Percentiles rank a stretch among this genome's conserved stretches.
These are phyloP conservation scores for Solanum hybrid DNA, from an alignment of 305 asterid genomes.

Conservation along the genomic window DNA sequence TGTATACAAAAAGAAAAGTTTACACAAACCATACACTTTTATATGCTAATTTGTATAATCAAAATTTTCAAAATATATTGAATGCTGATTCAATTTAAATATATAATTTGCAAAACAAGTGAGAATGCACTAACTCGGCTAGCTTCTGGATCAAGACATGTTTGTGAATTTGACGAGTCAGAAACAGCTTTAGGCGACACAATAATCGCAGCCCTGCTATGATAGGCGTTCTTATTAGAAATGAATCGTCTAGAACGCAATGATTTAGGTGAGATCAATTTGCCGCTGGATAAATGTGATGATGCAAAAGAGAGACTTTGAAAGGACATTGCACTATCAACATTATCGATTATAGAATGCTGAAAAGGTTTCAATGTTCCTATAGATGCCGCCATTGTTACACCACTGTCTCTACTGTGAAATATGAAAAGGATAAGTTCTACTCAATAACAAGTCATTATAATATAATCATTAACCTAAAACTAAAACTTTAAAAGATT, in stretches of 20 bases:
- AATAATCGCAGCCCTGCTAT: slow-evolving; percentile 18
- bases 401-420: not conserved
- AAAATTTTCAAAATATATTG: not conserved
- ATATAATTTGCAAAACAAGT: not conserved
- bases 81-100: no score
- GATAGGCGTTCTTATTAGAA: not conserved
- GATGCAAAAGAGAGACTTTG: slow-evolving; percentile 26
- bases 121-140: slow-evolving; percentile 40
- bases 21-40: not conserved
- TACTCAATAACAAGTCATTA: not conserved
- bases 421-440: not conserved
- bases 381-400: not conserved
- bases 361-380: not conserved
- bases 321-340: not conserved
- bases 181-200: slow-evolving; percentile 84
- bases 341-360: not conserved
- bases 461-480: not conserved
- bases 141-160: slow-evolving; percentile 89
- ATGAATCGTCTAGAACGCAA: slow-evolving; percentile 15
- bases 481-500: not conserved
- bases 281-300: slow-evolving; percentile 32
- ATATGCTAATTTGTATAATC: not conserved
- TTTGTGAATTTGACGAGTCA: slow-evolving; percentile 70
- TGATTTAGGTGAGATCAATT: slow-evolving; percentile 8
- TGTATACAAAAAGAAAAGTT: not conserved